Evolutionary conservation across 495 filamentous ascomycete species (phyloP).

Genomic region (Penicillium daleae): DNA sequence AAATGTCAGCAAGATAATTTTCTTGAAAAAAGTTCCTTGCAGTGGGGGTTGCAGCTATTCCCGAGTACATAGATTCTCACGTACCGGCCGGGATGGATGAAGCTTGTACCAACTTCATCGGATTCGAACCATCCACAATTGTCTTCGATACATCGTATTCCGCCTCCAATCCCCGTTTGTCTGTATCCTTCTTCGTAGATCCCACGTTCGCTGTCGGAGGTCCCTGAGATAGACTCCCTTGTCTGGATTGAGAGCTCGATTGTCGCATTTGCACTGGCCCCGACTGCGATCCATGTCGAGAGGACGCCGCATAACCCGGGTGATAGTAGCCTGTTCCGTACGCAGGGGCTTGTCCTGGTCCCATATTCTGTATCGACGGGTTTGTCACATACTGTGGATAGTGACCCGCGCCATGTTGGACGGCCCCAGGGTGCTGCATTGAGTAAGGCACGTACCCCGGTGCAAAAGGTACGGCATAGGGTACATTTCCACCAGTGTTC

Average conservation of each 20-base stretch:
- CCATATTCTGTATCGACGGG: slow-evolving; percentile 24
- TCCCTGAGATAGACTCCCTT: slow-evolving; percentile 6
- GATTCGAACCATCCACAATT: slow-evolving; percentile 50
- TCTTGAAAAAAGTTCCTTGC: neutral
- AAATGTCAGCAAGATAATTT: neutral
- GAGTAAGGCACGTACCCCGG: slow-evolving; percentile 38
- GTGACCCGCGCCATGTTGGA: slow-evolving; percentile 32
- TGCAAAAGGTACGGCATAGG: slow-evolving; percentile 37
- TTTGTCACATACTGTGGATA: slow-evolving; percentile 36
- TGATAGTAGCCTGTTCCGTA: slow-evolving; percentile 38
- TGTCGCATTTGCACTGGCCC: slow-evolving; percentile 16
- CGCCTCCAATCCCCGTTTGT: slow-evolving; percentile 19
- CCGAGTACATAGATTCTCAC: slow-evolving; percentile 18
- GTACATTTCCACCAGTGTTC: slow-evolving; percentile 22
- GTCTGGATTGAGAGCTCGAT: slow-evolving; percentile 9
- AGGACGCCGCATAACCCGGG: slow-evolving; percentile 26
- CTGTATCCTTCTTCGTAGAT: slow-evolving; percentile 23
- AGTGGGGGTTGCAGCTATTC: neutral
- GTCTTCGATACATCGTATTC: slow-evolving; percentile 48
- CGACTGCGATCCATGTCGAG: slow-evolving; percentile 22
- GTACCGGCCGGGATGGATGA: slow-evolving; percentile 25
- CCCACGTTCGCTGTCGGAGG: neutral
- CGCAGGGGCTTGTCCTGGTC: slow-evolving; percentile 27
- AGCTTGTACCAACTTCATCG: slow-evolving; percentile 26
- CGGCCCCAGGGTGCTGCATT: slow-evolving; percentile 29